Conservation (phyloP, 495 filamentous ascomycete genomes). For the Penicillium parvum region DNA sequence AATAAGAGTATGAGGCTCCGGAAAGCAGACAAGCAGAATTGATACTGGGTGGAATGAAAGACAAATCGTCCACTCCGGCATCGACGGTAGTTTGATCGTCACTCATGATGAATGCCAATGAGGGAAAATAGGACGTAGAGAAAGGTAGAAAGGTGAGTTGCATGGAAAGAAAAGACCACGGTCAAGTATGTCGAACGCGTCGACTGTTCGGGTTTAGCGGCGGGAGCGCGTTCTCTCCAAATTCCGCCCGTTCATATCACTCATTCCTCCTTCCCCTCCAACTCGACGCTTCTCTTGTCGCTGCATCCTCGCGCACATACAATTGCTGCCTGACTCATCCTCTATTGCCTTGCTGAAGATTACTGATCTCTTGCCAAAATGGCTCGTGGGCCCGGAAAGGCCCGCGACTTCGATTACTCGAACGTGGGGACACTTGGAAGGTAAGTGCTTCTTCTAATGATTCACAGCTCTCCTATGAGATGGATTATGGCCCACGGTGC, state of each 20-base stretch:
- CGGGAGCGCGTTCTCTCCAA: conserved; percentile 27
- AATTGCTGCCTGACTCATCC: no score
- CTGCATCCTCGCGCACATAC: background rate
- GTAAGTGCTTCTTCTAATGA: conserved; percentile 41
- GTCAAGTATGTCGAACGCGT: conserved; percentile 33
- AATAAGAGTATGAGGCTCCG: conserved; percentile 80
- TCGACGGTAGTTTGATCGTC: conserved; percentile 1
- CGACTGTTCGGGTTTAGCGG: conserved; percentile 39
- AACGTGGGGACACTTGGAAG: conserved; percentile 62
- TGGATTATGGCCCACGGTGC: conserved; percentile 5
- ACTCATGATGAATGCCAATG: background rate
- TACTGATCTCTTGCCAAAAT: conserved; percentile 32
- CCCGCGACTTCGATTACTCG: conserved; percentile 57
- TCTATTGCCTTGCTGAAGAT: no score
- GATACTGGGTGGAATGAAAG: conserved; percentile 81
- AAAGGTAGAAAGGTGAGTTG: background rate
- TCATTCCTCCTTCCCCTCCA: conserved; percentile 26
- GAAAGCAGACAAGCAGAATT: conserved; percentile 53
- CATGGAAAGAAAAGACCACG: background rate
- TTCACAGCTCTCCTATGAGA: no score
- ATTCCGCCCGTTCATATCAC: conserved; percentile 31
- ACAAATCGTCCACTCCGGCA: conserved; percentile 7
- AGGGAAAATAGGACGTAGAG: background rate
- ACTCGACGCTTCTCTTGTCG: conserved; percentile 1
- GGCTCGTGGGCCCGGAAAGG: conserved; percentile 45